Base-by-base conservation (phyloP, 192 early-diverging fungal species). In the Mortierella antarctica region DNA sequence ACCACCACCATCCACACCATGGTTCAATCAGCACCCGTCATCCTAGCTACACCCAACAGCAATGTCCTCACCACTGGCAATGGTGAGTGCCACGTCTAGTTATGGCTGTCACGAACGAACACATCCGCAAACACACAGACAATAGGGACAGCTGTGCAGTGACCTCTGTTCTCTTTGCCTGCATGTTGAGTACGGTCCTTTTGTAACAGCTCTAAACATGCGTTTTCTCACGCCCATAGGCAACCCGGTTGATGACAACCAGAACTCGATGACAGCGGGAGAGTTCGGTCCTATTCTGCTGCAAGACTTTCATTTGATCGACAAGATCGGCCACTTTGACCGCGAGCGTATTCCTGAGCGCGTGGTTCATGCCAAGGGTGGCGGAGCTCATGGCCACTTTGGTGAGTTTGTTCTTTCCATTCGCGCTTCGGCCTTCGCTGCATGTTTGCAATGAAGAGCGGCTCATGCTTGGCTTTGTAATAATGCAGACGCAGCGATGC, bases 281-380 rank as follows among this genome's bases (percentile, higher is more conserved):
- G 75, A 80, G 57, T 84, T 79, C 64, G 92, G 92, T 0, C 92
- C 92, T 17, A 80, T 92, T 45, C 74, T 92, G 18, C 57, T 94
- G 55, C 89, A 93, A 74, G 94, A 95, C 76, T 92, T 93, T 62
- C 88, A 91, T 54, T 83, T 92, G 53, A 88, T 94, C 72, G 93
- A 95, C 83, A 93, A 92, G 76, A 86, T 94, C 53, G 83, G 89
- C 61, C 91, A 91, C 84, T 94, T 94, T 87, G 92, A 92, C 80
- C 89, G 89, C 54, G 91, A 94, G 85, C 88, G 92, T 70, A 89
- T 92, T 50, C 92, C 92, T 18, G 92, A 94, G 84, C 87, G 93
- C 70, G 93, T 94, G 31, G 93, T 94, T 59, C 92, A 94, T 63
- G 93, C 93, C 77, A 89, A 92, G 81, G 93, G 93, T 57, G 87